Percentiles rank a stretch among this genome's conserved stretches.
These are phyloP conservation scores for Torulaspora globosa DNA, from an alignment of 1,139 yeast species.

Conservation along the genomic window DNA sequence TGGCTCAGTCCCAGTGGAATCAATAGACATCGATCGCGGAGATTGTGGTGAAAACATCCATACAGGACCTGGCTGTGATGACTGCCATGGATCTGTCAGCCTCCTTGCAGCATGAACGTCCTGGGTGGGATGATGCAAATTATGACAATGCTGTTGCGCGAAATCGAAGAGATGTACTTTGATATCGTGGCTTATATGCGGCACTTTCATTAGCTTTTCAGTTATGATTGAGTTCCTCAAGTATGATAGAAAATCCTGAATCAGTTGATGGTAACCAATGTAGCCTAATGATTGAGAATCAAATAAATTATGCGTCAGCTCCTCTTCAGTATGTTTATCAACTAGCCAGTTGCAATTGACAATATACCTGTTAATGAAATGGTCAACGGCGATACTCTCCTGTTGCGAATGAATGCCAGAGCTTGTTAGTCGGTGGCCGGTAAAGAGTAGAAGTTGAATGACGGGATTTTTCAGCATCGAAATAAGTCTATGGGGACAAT, in stretches of 20 bases:
- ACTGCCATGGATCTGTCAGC: constrained; percentile 7
- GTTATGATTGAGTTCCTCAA: constrained; percentile 20
- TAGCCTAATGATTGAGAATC: constrained; percentile 18
- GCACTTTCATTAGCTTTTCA: constrained; percentile 15
- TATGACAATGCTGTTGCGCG: constrained; percentile 7
- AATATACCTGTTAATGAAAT: constrained; percentile 23
- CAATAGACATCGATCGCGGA: constrained; percentile 13
- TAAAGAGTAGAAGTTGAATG: constrained; percentile 23
- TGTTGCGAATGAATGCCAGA: constrained; percentile 3
- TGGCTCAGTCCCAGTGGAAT: constrained; percentile 19
- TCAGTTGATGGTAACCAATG: constrained; percentile 23
- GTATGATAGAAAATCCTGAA: constrained; percentile 16
- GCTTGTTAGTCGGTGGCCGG: constrained; percentile 19
- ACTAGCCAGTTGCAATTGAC: constrained; percentile 16
- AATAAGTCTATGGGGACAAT: constrained; percentile 14
- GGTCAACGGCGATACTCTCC: constrained; percentile 12
- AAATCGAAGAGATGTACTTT: constrained; percentile 14
- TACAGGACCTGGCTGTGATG: constrained; percentile 3
- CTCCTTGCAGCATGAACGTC: constrained; percentile 1
- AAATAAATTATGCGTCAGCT: constrained; percentile 22
- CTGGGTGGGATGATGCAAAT: background rate
- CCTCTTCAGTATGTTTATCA: constrained; percentile 23
- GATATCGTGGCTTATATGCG: constrained; percentile 9
- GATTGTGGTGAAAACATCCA: constrained; percentile 11
- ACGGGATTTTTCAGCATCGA: constrained; percentile 23